Base-by-base conservation (phyloP, 768 basidiomycete species). In the Kwoniella dejecticola region DNA sequence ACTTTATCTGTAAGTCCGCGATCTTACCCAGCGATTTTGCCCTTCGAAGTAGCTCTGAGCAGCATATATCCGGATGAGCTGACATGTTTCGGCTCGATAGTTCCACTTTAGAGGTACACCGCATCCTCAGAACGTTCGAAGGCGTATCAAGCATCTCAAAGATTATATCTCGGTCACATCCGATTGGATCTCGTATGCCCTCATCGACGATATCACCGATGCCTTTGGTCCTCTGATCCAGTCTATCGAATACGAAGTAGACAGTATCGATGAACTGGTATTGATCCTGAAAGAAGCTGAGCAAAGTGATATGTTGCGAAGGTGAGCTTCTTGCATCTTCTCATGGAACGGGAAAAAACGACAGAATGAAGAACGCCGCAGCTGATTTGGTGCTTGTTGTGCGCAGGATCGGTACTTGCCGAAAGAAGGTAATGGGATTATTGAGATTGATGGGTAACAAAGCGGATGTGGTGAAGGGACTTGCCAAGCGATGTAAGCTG, bases 161-260 rank as follows among this genome's bases (percentile, higher is more conserved):
- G 96, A 99, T 82, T 98, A 98, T 81, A 98, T 99, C 78, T 89
- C 85, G 66, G 96, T 98, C 72, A 98, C 96, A 8, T 95, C 94
- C 3, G 96, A 99, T 81, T 99, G 96, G 96, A 99, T 99, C 67
- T 97, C 94, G 4, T 99, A 99, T 71, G 96, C 96, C 10, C 85
- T 99, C 62, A 99, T 99, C 75, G 96, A 99, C 80, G 96, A 99
- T 80, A 98, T 99, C 78, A 98, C 96, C 48, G 96, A 99, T 75
- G 95, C 93, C 8, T 99, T 99, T 77, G 96, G 96, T 13, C 96
- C 96, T 4, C 85, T 99, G 60, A 98, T 99, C 71, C 96, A 98
- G 79, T 87, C 88, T 76, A 99, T 98, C 79, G 96, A 99, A 79
- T 98, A 98, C 70, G 96, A 99, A 80, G 96, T 99, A 80, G 96